These are phyloP conservation scores for Colletotrichum karsti DNA, from an alignment of 2,329 filamentous ascomycete genomes.

Conservation along the genomic window DNA sequence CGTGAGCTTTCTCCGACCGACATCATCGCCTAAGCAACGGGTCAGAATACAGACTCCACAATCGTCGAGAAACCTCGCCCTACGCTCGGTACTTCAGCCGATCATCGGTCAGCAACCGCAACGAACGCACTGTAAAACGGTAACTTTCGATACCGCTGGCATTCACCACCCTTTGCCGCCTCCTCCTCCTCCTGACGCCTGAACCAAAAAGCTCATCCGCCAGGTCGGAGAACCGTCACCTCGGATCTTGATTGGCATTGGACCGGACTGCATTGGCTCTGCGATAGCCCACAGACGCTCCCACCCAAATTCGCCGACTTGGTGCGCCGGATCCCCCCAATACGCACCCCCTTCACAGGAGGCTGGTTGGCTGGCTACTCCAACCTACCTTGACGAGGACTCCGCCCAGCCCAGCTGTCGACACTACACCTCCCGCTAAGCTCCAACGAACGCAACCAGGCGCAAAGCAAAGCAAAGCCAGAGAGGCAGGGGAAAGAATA, in stretches of 20 bases:
- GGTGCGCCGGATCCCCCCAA: slow-evolving; percentile 23
- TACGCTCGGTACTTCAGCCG: slow-evolving; percentile 7
- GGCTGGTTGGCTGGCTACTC: slow-evolving; percentile 19
- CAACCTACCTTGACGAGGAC: slow-evolving; percentile 13
- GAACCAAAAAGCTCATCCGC: background rate
- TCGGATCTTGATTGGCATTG: slow-evolving; percentile 26
- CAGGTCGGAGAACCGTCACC: slow-evolving; percentile 6
- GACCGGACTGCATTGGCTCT: slow-evolving; percentile 23
- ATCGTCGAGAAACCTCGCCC: background rate
- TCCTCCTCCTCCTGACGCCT: background rate
- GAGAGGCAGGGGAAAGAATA: slow-evolving; percentile 27
- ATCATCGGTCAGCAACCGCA: background rate
- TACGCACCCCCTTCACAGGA: slow-evolving; percentile 7
- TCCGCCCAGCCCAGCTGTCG: slow-evolving; percentile 20
- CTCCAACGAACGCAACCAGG: slow-evolving; percentile 29
- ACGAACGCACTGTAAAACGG: background rate
- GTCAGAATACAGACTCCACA: background rate
- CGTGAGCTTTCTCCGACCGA: background rate
- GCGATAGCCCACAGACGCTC: slow-evolving; percentile 28
- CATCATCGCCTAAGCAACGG: background rate
- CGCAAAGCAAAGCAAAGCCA: too few relatives aligned
- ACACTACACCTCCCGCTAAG: slow-evolving; percentile 20
- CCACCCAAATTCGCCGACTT: slow-evolving; percentile 27
- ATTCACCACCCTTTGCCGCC: background rate
- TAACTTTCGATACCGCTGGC: background rate